These are phyloP conservation scores for Kondoa subrosea DNA, from an alignment of 768 basidiomycete genomes.

Conservation along the genomic window DNA sequence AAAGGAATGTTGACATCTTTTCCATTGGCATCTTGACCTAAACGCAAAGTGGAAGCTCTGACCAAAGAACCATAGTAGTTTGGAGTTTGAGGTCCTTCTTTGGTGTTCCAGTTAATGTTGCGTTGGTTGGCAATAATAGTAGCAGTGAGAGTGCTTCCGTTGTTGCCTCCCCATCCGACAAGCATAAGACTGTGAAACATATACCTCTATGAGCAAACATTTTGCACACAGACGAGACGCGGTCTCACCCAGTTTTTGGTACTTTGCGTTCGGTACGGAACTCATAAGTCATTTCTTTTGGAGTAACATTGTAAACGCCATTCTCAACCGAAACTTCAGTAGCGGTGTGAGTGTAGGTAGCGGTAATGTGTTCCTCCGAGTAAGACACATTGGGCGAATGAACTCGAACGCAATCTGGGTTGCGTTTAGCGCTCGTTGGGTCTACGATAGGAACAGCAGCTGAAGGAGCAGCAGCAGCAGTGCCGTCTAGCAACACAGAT, in stretches of 20 bases:
- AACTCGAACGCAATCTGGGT: constrained; percentile 51
- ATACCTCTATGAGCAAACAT: too few species aligned
- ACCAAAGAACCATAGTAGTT: constrained; percentile 96
- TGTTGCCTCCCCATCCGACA: constrained; percentile 94
- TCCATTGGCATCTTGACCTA: constrained; percentile 64
- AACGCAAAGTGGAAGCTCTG: constrained; percentile 81
- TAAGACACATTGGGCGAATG: constrained; percentile 66
- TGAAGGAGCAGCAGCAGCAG: background rate
- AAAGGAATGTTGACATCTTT: constrained; percentile 87
- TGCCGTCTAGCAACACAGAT: too few species aligned
- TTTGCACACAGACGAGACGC: too few species aligned
- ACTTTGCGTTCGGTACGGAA: constrained; percentile 79
- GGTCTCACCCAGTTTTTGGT: constrained; percentile 65
- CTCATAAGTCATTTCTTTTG: constrained; percentile 63
- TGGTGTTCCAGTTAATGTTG: constrained; percentile 87
- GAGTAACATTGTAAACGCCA: constrained; percentile 55
- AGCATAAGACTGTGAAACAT: constrained; percentile 94
- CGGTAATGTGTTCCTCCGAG: constrained; percentile 62
- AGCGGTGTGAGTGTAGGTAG: constrained; percentile 66
- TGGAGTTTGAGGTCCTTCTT: constrained; percentile 74
- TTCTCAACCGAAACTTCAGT: constrained; percentile 41
- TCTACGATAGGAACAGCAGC: constrained; percentile 40
- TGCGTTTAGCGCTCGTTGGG: constrained; percentile 67
- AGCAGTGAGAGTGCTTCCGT: constrained; percentile 81
- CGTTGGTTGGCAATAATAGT: constrained; percentile 92